Evolutionary conservation across 306 rosid genomes (phyloP).

Genomic region (Prunus mume): DNA sequence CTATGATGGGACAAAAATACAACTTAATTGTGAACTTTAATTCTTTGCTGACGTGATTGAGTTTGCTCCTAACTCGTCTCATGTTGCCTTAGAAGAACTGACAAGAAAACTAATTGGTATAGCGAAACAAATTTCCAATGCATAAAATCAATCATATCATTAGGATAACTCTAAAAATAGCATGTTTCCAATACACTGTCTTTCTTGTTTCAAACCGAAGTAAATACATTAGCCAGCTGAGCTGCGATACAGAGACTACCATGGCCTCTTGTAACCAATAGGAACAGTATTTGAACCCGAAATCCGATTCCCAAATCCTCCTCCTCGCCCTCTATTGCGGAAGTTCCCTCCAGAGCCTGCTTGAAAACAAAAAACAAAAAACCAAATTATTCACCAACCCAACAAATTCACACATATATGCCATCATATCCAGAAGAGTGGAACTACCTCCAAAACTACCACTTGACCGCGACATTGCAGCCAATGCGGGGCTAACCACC

Average conservation of each 20-base stretch:
- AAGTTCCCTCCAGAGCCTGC: conserved; percentile 66
- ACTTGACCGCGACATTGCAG: conserved; percentile 55
- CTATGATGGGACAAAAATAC: too few relatives aligned
- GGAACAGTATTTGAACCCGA: conserved; percentile 82
- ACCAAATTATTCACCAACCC: conserved; percentile 7
- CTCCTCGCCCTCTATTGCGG: conserved; percentile 79
- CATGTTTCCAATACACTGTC: not conserved
- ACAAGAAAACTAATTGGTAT: not conserved
- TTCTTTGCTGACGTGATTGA: too few relatives aligned
- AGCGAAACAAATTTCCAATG: not conserved
- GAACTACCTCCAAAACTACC: conserved; percentile 55
- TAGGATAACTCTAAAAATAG: not conserved
- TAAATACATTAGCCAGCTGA: not conserved
- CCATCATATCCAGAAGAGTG: not conserved
- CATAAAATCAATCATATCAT: not conserved
- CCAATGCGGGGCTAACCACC: conserved; percentile 57
- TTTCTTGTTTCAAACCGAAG: not conserved
- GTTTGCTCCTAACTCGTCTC: too few relatives aligned
- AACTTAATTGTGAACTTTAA: too few relatives aligned
- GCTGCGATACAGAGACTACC: conserved; percentile 33
- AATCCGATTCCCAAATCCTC: conserved; percentile 65
- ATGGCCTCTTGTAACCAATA: conserved; percentile 59
- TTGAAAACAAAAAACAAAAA: not conserved
- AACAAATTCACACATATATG: not conserved
- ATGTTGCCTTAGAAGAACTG: too few relatives aligned